Percentiles rank a stretch among this genome's conserved stretches.
Conservation (phyloP, 352 stramenopile species). For the Phytophthora sp. region DNA sequence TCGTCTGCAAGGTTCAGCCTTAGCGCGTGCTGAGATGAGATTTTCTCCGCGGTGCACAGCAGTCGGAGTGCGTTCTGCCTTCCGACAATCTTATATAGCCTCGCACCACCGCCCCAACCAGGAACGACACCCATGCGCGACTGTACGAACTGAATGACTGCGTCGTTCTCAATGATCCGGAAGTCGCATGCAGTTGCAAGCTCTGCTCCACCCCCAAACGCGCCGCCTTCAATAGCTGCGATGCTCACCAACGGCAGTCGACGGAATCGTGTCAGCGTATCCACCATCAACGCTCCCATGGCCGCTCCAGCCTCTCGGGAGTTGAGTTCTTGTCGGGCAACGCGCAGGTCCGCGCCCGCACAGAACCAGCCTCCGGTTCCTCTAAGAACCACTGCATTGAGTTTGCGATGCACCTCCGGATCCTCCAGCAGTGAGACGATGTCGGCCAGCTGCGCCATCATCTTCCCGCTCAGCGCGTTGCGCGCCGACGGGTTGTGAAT, state of each 20-base stretch:
- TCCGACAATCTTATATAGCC: slow-evolving; percentile 78
- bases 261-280: slow-evolving; percentile 71
- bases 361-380: slow-evolving; percentile 78
- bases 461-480: slow-evolving; percentile 81
- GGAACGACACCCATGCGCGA: slow-evolving; percentile 78
- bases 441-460: slow-evolving; percentile 87
- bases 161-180: slow-evolving; percentile 55
- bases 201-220: slow-evolving; percentile 84
- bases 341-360: slow-evolving; percentile 75
- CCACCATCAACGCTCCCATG: slow-evolving; percentile 77
- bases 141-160: slow-evolving; percentile 86
- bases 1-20: slow-evolving; percentile 68
- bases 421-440: slow-evolving; percentile 64
- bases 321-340: slow-evolving; percentile 76
- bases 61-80: slow-evolving; percentile 70
- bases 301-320: slow-evolving; percentile 57
- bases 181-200: slow-evolving; percentile 84
- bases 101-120: slow-evolving; percentile 77
- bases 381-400: slow-evolving; percentile 63
- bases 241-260: slow-evolving; percentile 79
- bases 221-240: slow-evolving; percentile 70
- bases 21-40: slow-evolving; percentile 47
- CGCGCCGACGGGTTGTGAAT: slow-evolving; percentile 68
- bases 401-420: slow-evolving; percentile 42
- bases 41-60: slow-evolving; percentile 67